phyloP scores from a whole-genome alignment of 495 filamentous ascomycete genomes.

The Penicillium chermesinum region DNA sequence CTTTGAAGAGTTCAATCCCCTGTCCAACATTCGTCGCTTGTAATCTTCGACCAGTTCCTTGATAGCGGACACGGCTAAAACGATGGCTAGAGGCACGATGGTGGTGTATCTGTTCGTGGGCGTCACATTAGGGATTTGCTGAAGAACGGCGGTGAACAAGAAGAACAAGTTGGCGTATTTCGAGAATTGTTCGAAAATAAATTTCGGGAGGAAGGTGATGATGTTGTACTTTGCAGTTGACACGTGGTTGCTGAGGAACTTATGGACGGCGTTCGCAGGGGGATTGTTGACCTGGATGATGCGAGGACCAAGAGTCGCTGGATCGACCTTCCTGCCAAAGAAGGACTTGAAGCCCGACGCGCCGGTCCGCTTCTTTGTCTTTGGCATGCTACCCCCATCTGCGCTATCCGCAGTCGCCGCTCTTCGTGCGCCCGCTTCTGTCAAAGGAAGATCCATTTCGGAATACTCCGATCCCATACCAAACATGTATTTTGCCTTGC shows the following conservation, averaged over 20 bases:
- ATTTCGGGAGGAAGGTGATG: slow-evolving; percentile 93
- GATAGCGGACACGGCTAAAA: slow-evolving; percentile 86
- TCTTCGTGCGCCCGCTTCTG: slow-evolving; percentile 60
- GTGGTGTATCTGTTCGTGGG: slow-evolving; percentile 95
- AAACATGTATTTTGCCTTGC: slow-evolving; percentile 80
- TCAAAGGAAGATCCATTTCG: slow-evolving; percentile 96
- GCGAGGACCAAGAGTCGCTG: slow-evolving; percentile 82
- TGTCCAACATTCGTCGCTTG: slow-evolving; percentile 82
- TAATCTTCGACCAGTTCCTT: slow-evolving; percentile 96
- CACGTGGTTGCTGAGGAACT: slow-evolving; percentile 92
- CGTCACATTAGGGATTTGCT: slow-evolving; percentile 93
- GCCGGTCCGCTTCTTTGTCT: slow-evolving; percentile 54
- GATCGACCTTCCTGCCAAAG: slow-evolving; percentile 85
- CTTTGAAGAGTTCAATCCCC: slow-evolving; percentile 81
- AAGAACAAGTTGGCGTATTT: slow-evolving; percentile 99
- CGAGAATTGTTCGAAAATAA: slow-evolving; percentile 97
- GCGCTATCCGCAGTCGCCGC: slow-evolving; percentile 30
- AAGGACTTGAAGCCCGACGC: slow-evolving; percentile 85
- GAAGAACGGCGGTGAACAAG: slow-evolving; percentile 91
- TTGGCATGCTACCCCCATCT: slow-evolving; percentile 28
- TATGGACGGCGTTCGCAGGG: slow-evolving; percentile 81
- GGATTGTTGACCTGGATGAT: slow-evolving; percentile 98
- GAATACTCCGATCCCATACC: slow-evolving; percentile 91
- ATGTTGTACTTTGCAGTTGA: slow-evolving; percentile 98
- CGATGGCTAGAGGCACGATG: slow-evolving; percentile 84